Evolutionary conservation across 2,329 filamentous ascomycete genomes (phyloP), one percentile per base, ranked within the genome.

Genomic region (Diaporthe batatas): DNA sequence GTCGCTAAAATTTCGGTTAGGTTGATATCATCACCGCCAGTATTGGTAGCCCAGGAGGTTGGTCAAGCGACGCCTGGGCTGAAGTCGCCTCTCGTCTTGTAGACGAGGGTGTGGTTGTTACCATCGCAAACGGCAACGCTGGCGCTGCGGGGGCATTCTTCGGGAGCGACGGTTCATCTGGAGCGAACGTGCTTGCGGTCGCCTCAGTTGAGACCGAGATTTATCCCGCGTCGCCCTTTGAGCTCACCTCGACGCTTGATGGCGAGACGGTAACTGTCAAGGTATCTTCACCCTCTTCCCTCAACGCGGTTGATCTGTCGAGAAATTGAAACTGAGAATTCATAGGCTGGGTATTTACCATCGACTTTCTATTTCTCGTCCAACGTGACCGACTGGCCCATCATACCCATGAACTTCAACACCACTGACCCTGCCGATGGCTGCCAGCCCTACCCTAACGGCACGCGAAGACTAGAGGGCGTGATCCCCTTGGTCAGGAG

Each of bases 111-210:
- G 81, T 85, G 5, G 80, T 83, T 3, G 79, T 82, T 65, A 82
- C 81, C 2, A 79, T 85, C 54, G 81, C 84, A 0, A 84, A 82
- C 4, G 85, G 85, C 23, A 87, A 88, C 72, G 79, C 82, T 42
- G 85, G 85, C n/a, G 77, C 78, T 6, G 74, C 78, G 18, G 85
- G 85, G 4, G 76, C 84, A 0, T 86, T 85, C 75, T 83, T 80
- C 57, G 79, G 80, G 36, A 81, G 79, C 62, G 80, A 79, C 32
- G 83, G 83, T 4, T 80, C 84, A 12, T 80, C 82, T 5, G 85
- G 84, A 14, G 81, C 80, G 65, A 79, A 82, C 8, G 83, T 85
- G 12, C 82, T 84, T 18, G 81, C 84, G 3, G 81, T 87, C 47
- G 86, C 84, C 14, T 85, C 86, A 0, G 79, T 85, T 54, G 78